Percentiles rank a stretch among this genome's conserved stretches.
These are phyloP conservation scores for Gossypium turneri DNA, from an alignment of 345 rosid species.

Conservation along the genomic window DNA sequence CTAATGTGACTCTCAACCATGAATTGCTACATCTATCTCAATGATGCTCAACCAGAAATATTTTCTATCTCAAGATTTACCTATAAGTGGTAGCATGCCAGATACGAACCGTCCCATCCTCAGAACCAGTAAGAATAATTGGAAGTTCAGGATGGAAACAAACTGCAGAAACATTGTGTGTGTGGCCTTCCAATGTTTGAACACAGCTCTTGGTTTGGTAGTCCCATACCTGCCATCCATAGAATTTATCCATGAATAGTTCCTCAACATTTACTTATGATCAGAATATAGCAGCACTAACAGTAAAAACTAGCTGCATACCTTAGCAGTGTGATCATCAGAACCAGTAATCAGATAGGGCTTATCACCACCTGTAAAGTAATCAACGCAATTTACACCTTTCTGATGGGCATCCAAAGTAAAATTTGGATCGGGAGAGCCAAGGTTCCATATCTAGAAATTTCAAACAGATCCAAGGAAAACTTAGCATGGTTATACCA, in stretches of 20 bases:
- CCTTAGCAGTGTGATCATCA: slow-evolving; percentile 95
- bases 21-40: slow-evolving; percentile 4
- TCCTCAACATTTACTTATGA: slow-evolving; percentile 10
- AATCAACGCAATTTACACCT: slow-evolving; percentile 89
- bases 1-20: background rate
- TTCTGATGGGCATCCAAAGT: slow-evolving; percentile 89
- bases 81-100: slow-evolving; percentile 79
- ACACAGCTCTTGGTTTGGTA: slow-evolving; percentile 83
- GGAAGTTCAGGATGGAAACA: slow-evolving; percentile 84
- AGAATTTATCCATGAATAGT: slow-evolving; percentile 23
- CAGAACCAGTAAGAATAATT: slow-evolving; percentile 74
- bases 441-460: slow-evolving; percentile 87
- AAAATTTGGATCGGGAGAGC: slow-evolving; percentile 87
- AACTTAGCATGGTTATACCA: slow-evolving; percentile 6
- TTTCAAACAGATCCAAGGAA: slow-evolving; percentile 15
- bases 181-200: slow-evolving; percentile 79
- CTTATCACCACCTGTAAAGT: slow-evolving; percentile 92
- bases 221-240: slow-evolving; percentile 65
- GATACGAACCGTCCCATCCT: slow-evolving; percentile 73
- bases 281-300: background rate
- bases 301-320: slow-evolving; percentile 17
- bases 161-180: slow-evolving; percentile 78
- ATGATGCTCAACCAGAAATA: background rate
- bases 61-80: slow-evolving; percentile 27
- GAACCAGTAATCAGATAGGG: slow-evolving; percentile 85